Conservation (phyloP, 2,329 filamentous ascomycete genomes). For the Zymoseptoria crescenta region DNA sequence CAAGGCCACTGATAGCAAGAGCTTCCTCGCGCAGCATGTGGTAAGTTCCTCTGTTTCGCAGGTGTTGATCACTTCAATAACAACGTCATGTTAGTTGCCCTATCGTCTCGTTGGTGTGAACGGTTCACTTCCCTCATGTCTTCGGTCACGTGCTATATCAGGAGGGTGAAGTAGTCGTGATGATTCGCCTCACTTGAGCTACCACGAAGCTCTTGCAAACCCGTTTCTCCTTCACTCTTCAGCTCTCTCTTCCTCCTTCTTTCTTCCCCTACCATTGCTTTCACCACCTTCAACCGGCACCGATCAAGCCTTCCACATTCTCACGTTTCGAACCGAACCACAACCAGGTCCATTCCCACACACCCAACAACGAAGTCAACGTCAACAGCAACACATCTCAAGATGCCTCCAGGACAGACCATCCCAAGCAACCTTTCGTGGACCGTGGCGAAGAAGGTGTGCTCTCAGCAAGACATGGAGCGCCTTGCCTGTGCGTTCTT, state of each 20-base stretch:
- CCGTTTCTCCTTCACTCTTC: background rate
- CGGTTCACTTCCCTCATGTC: background rate
- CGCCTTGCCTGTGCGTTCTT: conserved; percentile 18
- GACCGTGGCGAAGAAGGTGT: conserved; percentile 14
- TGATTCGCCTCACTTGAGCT: background rate
- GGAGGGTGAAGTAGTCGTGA: background rate
- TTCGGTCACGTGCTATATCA: background rate
- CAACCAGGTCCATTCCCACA: too few species aligned
- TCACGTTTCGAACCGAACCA: background rate
- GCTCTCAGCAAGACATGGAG: conserved; percentile 13
- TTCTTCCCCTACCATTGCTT: background rate
- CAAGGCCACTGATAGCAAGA: background rate
- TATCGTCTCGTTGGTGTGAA: too few species aligned
- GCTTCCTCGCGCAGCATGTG: too few species aligned
- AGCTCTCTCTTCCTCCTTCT: background rate
- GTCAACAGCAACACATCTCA: conserved; percentile 1
- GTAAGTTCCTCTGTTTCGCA: background rate
- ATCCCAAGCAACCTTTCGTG: conserved; percentile 12
- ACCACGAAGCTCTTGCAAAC: background rate
- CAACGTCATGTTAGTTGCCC: background rate
- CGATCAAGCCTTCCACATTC: background rate
- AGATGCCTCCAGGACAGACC: conserved; percentile 10
- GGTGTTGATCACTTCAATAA: background rate
- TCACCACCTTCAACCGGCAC: background rate
- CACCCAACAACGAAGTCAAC: background rate